Evolutionary conservation across 2,329 filamentous ascomycete species (phyloP).

Genomic region (Aspergillus sp.): DNA sequence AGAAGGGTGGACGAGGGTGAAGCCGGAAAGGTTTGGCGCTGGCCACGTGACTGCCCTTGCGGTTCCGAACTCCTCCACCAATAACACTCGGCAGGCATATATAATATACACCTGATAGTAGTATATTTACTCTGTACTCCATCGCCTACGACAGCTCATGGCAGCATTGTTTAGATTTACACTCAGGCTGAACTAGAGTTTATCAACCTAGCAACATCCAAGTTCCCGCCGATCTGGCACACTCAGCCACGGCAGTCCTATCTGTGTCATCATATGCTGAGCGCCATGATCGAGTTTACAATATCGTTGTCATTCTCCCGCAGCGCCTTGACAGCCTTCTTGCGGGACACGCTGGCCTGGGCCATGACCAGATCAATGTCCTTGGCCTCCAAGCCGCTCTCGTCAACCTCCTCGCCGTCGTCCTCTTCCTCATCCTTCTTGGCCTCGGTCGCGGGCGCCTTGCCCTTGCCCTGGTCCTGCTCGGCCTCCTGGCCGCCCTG

Average conservation of each 20-base stretch:
- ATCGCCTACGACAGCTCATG: too few relatives aligned
- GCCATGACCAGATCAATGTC: constrained; percentile 99
- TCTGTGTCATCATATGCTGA: constrained; percentile 57
- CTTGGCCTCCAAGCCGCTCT: constrained; percentile 91
- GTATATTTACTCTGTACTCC: too few relatives aligned
- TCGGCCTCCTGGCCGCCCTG: constrained; percentile 51
- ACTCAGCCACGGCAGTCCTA: constrained; percentile 15
- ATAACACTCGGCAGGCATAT: too few relatives aligned
- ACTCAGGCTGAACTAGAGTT: constrained; percentile 19
- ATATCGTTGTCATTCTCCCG: constrained; percentile 98
- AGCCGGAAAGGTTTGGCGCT: constrained; percentile 33
- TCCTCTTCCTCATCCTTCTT: constrained; percentile 76
- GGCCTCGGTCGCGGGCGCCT: constrained; percentile 50
- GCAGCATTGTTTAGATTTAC: too few relatives aligned
- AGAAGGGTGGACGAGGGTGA: constrained; percentile 26
- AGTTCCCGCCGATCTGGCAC: constrained; percentile 16
- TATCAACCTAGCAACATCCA: constrained; percentile 23
- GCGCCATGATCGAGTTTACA: constrained; percentile 99
- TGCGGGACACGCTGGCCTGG: constrained; percentile 90
- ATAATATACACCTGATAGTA: too few relatives aligned
- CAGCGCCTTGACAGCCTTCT: constrained; percentile 97
- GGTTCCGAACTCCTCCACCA: constrained; percentile 17
- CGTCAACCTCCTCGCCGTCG: constrained; percentile 91
- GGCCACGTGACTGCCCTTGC: constrained; percentile 21
- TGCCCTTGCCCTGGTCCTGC: constrained; percentile 51